These are phyloP conservation scores for Amorphotheca resinae DNA, from an alignment of 495 filamentous ascomycete species.

Conservation along the genomic window DNA sequence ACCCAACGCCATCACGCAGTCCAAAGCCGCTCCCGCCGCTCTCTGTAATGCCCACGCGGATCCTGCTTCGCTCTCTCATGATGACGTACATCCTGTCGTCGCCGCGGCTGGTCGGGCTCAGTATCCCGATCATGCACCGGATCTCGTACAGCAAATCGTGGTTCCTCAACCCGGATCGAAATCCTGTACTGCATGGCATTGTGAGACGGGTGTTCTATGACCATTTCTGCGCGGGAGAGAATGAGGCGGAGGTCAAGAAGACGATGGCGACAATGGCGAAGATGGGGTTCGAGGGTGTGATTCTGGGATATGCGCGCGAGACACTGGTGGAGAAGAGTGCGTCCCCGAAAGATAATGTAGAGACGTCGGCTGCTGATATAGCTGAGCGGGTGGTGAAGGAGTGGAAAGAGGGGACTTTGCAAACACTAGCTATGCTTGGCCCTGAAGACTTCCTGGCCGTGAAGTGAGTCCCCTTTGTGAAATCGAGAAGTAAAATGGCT, in stretches of 20 bases:
- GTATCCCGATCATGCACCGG: not conserved
- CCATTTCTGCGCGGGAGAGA: slow-evolving; percentile 75
- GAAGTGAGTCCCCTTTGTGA: slow-evolving; percentile 45
- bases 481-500: not conserved
- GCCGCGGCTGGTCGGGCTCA: not conserved
- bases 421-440: slow-evolving; percentile 61
- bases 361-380: no score
- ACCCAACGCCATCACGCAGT: not conserved
- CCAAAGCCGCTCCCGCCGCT: not conserved
- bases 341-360: not conserved
- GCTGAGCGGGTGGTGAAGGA: slow-evolving; percentile 59
- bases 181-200: slow-evolving; percentile 42
- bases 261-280: slow-evolving; percentile 47
- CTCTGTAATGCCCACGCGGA: not conserved
- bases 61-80: not conserved
- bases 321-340: slow-evolving; percentile 30
- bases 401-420: slow-evolving; percentile 63
- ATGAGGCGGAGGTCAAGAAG: slow-evolving; percentile 41
- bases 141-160: slow-evolving; percentile 56
- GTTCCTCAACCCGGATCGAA: slow-evolving; percentile 43
- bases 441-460: slow-evolving; percentile 77
- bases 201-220: slow-evolving; percentile 70
- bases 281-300: slow-evolving; percentile 64
- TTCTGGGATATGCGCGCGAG: slow-evolving; percentile 66
- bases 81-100: not conserved